Conservation (phyloP, 2,329 filamentous ascomycete species). For the Endothia cerciana region DNA sequence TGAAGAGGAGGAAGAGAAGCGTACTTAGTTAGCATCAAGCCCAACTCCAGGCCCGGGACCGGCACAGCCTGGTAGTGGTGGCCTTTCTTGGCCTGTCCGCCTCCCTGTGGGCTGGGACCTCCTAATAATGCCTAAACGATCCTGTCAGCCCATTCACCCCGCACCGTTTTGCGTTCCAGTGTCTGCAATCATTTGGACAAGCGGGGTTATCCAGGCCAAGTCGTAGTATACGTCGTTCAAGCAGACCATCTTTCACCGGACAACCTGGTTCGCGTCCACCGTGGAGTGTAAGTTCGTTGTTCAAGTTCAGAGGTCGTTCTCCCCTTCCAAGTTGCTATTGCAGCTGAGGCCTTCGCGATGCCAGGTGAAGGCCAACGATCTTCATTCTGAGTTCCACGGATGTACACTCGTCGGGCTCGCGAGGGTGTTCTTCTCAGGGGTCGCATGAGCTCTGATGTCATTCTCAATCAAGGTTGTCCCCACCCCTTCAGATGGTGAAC, state of each 20-base stretch:
- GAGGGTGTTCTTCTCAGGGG: neutral
- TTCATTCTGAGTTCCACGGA: neutral
- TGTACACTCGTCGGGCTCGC: too few relatives aligned
- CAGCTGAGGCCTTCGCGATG: neutral
- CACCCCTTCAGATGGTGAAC: conserved; percentile 7
- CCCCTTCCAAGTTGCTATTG: too few relatives aligned
- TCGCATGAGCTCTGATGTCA: conserved; percentile 21
- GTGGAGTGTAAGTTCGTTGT: neutral
- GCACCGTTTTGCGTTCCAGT: neutral
- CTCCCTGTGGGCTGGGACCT: neutral
- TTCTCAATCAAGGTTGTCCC: neutral
- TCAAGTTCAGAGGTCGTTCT: neutral
- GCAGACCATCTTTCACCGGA: neutral
- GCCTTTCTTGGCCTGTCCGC: neutral
- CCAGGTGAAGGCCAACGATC: too few relatives aligned
- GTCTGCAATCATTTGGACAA: neutral
- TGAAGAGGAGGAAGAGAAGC: neutral
- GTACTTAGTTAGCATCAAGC: neutral
- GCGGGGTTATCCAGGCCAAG: conserved; percentile 4
- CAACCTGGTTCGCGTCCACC: neutral
- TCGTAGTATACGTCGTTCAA: neutral
- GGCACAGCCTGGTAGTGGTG: neutral
- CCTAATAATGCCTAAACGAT: neutral
- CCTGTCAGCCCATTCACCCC: neutral
- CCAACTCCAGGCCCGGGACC: neutral